Conservation (phyloP, 768 basidiomycete species). For the Exidia glandulosa region DNA sequence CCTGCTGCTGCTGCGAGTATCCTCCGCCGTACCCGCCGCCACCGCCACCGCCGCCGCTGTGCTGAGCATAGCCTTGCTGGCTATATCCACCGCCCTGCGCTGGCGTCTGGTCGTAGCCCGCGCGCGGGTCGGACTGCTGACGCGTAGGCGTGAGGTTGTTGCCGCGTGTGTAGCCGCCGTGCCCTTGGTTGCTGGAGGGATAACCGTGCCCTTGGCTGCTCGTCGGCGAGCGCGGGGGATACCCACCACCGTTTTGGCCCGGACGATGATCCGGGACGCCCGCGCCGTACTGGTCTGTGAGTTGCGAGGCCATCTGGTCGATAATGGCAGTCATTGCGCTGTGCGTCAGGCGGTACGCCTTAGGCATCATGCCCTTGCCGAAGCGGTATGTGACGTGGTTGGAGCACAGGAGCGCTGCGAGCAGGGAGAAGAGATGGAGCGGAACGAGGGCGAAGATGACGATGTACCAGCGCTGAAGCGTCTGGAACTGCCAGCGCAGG, state of each 20-base stretch:
- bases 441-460: slow-evolving; percentile 57
- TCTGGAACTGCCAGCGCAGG: slow-evolving; percentile 41
- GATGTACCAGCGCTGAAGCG: slow-evolving; percentile 56
- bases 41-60: neutral
- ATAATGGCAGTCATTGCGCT: slow-evolving; percentile 72
- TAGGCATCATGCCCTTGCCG: slow-evolving; percentile 82
- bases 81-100: neutral
- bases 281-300: slow-evolving; percentile 62
- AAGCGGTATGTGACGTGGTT: slow-evolving; percentile 83
- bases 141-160: neutral
- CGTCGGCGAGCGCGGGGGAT: neutral
- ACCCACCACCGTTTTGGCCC: neutral
- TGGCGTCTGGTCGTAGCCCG: neutral
- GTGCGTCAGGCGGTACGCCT: slow-evolving; percentile 65
- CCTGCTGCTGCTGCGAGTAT: neutral
- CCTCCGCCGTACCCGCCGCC: neutral
- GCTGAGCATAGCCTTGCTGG: neutral
- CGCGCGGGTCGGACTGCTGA: neutral
- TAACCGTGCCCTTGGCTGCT: slow-evolving; percentile 1
- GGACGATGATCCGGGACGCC: slow-evolving; percentile 24
- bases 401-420: slow-evolving; percentile 56
- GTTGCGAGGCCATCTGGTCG: slow-evolving; percentile 47
- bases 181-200: neutral
- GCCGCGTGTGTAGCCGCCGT: neutral
- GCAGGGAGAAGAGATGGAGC: slow-evolving; percentile 50